phyloP scores from a whole-genome alignment of 768 basidiomycete species.

The Leccinum arenicola region DNA sequence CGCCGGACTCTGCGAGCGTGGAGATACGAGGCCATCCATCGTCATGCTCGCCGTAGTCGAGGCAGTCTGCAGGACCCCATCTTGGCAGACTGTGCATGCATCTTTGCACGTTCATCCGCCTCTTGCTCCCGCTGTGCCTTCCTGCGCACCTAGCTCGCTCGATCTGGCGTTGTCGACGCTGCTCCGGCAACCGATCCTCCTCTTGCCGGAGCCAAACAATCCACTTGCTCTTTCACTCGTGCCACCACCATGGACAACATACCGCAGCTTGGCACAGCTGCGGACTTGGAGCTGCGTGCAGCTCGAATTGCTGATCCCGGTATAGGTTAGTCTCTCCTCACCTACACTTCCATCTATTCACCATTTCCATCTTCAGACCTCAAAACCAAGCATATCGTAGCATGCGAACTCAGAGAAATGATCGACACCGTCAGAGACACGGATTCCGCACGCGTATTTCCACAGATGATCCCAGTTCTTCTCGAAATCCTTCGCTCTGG shows the following conservation, averaged over 20 bases:
- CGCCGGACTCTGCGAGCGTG: too few relatives aligned
- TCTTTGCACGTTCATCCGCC: too few relatives aligned
- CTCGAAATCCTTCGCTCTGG: conserved; percentile 70
- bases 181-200: too few relatives aligned
- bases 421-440: conserved; percentile 76
- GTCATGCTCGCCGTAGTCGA: too few relatives aligned
- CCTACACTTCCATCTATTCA: not conserved
- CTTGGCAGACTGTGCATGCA: too few relatives aligned
- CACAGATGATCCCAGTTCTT: conserved; percentile 70
- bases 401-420: conserved; percentile 77
- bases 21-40: too few relatives aligned
- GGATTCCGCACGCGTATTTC: conserved; percentile 67
- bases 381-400: conserved; percentile 65
- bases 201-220: conserved; percentile 23
- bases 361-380: conserved; percentile 47
- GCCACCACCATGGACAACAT: conserved; percentile 39
- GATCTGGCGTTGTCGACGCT: too few relatives aligned
- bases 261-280: conserved; percentile 42
- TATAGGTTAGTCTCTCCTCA: conserved; percentile 46
- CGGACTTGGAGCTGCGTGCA: conserved; percentile 69
- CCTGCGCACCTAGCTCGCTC: too few relatives aligned
- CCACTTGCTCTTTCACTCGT: conserved; percentile 1
- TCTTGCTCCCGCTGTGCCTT: too few relatives aligned
- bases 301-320: conserved; percentile 74
- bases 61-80: too few relatives aligned